A percentile compares a stretch with the other conserved stretches of the same genome.
phyloP scores from a whole-genome alignment of 306 rosid species.

The Amphicarpaea edgeworthii region DNA sequence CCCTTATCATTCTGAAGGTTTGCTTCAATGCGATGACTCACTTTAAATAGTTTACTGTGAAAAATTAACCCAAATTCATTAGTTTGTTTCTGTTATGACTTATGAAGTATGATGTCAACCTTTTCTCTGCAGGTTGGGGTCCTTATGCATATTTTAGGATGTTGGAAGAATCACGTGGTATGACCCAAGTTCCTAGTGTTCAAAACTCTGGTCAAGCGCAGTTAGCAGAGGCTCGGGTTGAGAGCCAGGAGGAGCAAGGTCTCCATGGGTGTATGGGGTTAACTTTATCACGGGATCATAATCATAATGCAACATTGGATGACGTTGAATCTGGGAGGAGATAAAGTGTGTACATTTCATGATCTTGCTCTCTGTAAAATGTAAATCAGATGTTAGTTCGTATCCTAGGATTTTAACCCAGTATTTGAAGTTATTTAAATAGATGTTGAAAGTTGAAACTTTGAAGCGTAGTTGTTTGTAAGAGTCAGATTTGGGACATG shows the following conservation, averaged over 20 bases:
- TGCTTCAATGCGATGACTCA: constrained; percentile 30
- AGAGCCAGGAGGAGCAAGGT: constrained; percentile 50
- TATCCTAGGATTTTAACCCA: constrained; percentile 14
- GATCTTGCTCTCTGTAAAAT: constrained; percentile 33
- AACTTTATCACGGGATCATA: constrained; percentile 46
- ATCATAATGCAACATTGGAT: constrained; percentile 48
- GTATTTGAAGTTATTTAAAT: background rate
- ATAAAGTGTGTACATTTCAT: constrained; percentile 36
- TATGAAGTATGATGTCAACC: background rate
- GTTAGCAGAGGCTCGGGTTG: constrained; percentile 45
- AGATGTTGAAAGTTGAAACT: constrained; percentile 16
- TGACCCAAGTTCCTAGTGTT: constrained; percentile 42
- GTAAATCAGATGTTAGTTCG: constrained; percentile 19
- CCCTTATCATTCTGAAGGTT: constrained; percentile 86
- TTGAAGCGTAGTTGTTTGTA: constrained; percentile 1
- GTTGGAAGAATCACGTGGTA: constrained; percentile 58
- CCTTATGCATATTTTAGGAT: constrained; percentile 80
- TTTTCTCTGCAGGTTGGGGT: constrained; percentile 77
- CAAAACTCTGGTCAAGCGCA: constrained; percentile 42
- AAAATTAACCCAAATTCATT: constrained; percentile 3
- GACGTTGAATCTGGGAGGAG: constrained; percentile 71
- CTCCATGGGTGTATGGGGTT: constrained; percentile 61
- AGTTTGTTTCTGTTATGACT: constrained; percentile 5
- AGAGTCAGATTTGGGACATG: constrained; percentile 18
- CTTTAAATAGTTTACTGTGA: background rate